phyloP scores from a whole-genome alignment of 441 rosid species.

The Mallotus japonicus region DNA sequence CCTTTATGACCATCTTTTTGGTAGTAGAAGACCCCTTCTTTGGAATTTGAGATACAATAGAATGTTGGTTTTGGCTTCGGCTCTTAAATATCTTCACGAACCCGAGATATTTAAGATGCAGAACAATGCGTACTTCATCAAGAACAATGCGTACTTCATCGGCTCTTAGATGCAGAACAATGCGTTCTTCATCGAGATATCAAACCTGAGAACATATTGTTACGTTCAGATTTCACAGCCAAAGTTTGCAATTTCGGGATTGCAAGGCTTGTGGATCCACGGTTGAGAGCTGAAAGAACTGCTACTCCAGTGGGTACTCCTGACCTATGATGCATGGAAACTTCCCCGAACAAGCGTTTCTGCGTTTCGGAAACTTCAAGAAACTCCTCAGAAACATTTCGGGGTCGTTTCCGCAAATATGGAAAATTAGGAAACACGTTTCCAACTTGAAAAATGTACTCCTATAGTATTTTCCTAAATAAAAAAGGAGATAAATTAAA shows the following conservation, averaged over 20 bases:
- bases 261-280: background rate
- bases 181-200: background rate
- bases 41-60: background rate
- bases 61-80: background rate
- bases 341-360: no score
- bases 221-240: background rate
- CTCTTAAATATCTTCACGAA: conserved; percentile 10
- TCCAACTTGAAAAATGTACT: no score
- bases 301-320: background rate
- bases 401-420: no score
- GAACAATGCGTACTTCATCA: no score
- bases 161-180: background rate
- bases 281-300: background rate
- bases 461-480: no score
- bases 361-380: no score
- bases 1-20: background rate
- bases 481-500: no score
- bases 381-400: no score
- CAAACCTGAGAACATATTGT: background rate
- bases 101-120: no score
- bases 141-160: background rate
- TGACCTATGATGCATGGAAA: no score
- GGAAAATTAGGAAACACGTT: no score
- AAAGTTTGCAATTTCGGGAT: background rate
- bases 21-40: background rate